A percentile compares a stretch with the other conserved stretches of the same genome.
Evolutionary conservation across 2,329 filamentous ascomycete species (phyloP).

Genomic region (Periconia sp.): DNA sequence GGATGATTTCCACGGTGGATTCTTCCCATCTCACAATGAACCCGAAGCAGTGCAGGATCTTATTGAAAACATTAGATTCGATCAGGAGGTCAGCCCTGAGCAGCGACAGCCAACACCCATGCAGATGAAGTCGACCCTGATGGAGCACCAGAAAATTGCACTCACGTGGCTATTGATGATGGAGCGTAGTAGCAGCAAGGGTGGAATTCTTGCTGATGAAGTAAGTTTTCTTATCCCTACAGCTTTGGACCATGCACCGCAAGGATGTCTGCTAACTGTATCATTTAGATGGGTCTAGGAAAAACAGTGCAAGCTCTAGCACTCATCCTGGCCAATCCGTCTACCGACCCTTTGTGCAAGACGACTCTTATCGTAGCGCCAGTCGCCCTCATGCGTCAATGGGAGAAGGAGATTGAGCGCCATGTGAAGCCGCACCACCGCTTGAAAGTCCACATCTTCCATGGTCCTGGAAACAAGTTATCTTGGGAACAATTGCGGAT

Average conservation of each 20-base stretch:
- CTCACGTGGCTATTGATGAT: conserved; percentile 75
- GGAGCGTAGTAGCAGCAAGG: conserved; percentile 71
- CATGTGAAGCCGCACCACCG: conserved; percentile 64
- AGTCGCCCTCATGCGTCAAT: conserved; percentile 78
- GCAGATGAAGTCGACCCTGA: conserved; percentile 68
- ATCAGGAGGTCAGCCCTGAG: conserved; percentile 48
- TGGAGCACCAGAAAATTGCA: conserved; percentile 80
- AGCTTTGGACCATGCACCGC: not conserved
- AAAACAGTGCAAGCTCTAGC: conserved; percentile 84
- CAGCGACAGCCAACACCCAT: conserved; percentile 69
- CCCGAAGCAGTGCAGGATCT: conserved; percentile 30
- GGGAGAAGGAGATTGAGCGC: conserved; percentile 75
- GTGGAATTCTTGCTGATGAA: conserved; percentile 63
- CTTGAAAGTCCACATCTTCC: conserved; percentile 69
- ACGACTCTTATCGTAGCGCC: conserved; percentile 84
- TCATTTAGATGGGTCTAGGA: conserved; percentile 75
- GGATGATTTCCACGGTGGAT: conserved; percentile 4
- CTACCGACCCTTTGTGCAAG: conserved; percentile 59
- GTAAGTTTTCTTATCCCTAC: not conserved
- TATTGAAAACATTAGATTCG: conserved; percentile 36
- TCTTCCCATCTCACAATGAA: conserved; percentile 14
- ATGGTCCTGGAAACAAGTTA: conserved; percentile 54
- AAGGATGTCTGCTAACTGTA: conserved; percentile 63
- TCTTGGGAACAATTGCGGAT: conserved; percentile 62
- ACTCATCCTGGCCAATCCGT: conserved; percentile 70